phyloP scores from a whole-genome alignment of 1,139 yeast genomes.

The Kodamaea anthophila region DNA sequence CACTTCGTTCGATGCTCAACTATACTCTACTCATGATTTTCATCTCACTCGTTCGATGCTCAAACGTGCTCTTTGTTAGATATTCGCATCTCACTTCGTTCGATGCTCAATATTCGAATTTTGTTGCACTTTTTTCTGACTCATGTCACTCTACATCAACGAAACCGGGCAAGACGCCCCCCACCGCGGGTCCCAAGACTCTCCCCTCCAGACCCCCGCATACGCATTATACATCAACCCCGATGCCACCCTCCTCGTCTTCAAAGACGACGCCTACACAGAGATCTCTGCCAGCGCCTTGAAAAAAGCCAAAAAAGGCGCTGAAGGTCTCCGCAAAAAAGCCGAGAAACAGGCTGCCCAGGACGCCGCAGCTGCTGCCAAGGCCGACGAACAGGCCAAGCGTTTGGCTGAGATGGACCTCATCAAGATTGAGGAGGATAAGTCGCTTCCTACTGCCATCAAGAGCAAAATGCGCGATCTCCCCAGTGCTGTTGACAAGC shows the following conservation, averaged over 20 bases:
- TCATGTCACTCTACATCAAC: constrained; percentile 50
- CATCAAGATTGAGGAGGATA: constrained; percentile 68
- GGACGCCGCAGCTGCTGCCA: constrained; percentile 54
- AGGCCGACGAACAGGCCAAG: constrained; percentile 62
- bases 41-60: no score
- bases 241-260: constrained; percentile 59
- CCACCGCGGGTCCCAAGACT: constrained; percentile 52
- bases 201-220: constrained; percentile 80
- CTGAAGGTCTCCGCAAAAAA: constrained; percentile 86
- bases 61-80: no score
- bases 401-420: constrained; percentile 70
- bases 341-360: constrained; percentile 70
- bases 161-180: constrained; percentile 67
- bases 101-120: no score
- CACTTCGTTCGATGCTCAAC: no score
- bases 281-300: constrained; percentile 90
- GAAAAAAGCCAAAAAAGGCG: constrained; percentile 95
- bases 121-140: background rate
- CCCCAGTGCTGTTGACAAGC: constrained; percentile 46
- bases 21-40: no score
- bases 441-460: constrained; percentile 61
- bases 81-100: no score
- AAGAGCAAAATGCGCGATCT: constrained; percentile 59
- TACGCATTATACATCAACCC: constrained; percentile 60
- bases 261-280: constrained; percentile 61